Evolutionary conservation across 192 early-diverging fungal species (phyloP).

Genomic region (Backusella westeae): DNA sequence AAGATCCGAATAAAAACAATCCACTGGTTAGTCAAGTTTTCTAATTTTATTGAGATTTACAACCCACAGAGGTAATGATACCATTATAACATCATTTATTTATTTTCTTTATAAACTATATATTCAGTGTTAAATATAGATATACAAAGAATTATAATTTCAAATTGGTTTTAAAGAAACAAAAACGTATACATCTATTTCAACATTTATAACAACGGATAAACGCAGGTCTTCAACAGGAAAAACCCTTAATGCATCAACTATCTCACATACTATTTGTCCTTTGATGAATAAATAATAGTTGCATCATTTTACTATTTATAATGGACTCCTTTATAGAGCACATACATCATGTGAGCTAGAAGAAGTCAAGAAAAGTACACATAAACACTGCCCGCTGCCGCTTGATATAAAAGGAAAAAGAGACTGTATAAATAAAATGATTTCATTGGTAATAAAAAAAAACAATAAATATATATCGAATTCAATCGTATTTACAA

Average conservation of each 20-base stretch:
- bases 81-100: neutral
- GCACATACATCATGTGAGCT: neutral
- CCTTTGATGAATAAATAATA: neutral
- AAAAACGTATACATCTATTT: neutral
- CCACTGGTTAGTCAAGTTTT: neutral
- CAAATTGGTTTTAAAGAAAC: neutral
- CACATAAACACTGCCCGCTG: neutral
- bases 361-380: neutral
- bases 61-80: neutral
- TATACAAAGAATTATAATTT: neutral
- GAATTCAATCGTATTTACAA: neutral
- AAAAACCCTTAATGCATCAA: neutral
- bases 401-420: neutral
- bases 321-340: neutral
- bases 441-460: neutral
- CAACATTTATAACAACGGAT: neutral
- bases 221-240: neutral
- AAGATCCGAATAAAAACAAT: neutral
- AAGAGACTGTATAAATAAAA: neutral
- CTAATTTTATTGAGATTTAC: neutral
- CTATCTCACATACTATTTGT: neutral
- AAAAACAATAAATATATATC: neutral
- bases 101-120: neutral
- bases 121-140: neutral
- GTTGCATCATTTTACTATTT: constrained; percentile 5